phyloP scores from a whole-genome alignment of 345 rosid species.

The Litchi chinensis region DNA sequence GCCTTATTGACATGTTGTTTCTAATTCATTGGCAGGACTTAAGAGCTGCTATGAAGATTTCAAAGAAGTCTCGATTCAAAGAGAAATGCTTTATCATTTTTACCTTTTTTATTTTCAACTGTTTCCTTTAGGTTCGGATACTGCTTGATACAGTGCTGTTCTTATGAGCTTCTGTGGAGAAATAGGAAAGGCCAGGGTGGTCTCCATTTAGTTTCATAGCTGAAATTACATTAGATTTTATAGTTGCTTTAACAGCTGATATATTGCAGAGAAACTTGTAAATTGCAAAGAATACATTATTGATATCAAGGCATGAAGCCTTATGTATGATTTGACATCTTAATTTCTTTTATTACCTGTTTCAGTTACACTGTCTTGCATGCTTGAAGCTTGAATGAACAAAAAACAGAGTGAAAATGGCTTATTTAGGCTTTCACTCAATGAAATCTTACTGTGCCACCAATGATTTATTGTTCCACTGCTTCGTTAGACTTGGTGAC shows the following conservation, averaged over 20 bases:
- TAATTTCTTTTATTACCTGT: background rate
- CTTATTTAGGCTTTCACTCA: background rate
- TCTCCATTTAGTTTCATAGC: background rate
- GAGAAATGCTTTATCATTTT: background rate
- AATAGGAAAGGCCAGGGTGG: background rate
- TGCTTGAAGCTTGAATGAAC: background rate
- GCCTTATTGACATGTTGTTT: background rate
- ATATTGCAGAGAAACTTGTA: background rate
- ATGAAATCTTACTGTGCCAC: background rate
- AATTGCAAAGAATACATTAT: background rate
- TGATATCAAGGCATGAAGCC: background rate
- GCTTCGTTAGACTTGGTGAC: background rate
- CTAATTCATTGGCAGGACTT: slow-evolving; percentile 2
- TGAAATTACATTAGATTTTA: background rate
- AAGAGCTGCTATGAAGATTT: background rate
- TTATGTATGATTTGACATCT: background rate
- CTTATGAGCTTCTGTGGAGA: background rate
- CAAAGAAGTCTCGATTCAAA: background rate
- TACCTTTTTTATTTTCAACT: background rate
- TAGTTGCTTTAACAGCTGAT: background rate
- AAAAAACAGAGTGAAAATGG: no score
- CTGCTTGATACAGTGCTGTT: background rate
- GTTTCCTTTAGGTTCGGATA: background rate
- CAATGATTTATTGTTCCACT: background rate
- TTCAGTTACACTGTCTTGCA: no score